Evolutionary conservation across 139 green algal genomes (phyloP).

Genomic region (Closterium sp.): DNA sequence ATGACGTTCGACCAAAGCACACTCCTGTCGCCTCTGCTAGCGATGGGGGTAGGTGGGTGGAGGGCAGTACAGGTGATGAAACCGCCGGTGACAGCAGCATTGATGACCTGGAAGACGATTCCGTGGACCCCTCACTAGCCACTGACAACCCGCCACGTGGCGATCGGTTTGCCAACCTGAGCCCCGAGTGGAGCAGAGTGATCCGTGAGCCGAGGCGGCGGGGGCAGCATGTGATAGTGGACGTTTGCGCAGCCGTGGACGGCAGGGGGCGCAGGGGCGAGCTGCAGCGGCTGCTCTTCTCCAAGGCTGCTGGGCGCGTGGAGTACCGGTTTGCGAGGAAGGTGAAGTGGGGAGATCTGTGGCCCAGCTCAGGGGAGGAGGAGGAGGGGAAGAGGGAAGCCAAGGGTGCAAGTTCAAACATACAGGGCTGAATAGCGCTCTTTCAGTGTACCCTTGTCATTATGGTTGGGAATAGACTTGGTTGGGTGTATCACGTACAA

Average conservation of each 20-base stretch:
- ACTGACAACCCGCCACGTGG: background rate
- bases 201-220: conserved; percentile 13
- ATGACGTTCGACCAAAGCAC: background rate
- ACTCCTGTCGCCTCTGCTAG: background rate
- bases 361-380: background rate
- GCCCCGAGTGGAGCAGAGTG: conserved; percentile 11
- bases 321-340: conserved; percentile 22
- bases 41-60: background rate
- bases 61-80: background rate
- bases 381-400: background rate
- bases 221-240: conserved; percentile 32
- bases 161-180: background rate
- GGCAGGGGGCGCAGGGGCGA: conserved; percentile 1
- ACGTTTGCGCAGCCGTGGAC: conserved; percentile 11
- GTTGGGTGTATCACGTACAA: too few relatives aligned
- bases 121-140: background rate
- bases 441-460: too few relatives aligned
- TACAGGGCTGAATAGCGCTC: too few relatives aligned
- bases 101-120: background rate
- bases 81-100: background rate
- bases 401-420: background rate
- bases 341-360: conserved; percentile 24
- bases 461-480: too few relatives aligned
- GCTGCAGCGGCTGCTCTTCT: conserved; percentile 24
- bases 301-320: background rate